Evolutionary conservation across 2,329 filamentous ascomycete genomes (phyloP), one percentile per base, ranked within the genome.

Genomic region (Verticillium isaacii): DNA sequence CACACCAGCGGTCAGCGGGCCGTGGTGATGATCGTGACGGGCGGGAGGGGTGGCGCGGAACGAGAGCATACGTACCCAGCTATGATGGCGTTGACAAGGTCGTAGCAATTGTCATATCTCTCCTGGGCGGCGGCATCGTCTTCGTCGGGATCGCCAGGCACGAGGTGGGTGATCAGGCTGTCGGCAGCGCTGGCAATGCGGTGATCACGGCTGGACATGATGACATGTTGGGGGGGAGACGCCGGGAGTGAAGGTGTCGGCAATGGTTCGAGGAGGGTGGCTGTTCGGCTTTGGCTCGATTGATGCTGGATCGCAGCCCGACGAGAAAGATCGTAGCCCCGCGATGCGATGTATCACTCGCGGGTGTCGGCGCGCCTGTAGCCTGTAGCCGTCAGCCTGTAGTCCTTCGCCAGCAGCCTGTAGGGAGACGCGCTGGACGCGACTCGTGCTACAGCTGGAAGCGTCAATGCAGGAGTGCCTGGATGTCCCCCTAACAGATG

Each of bases 111-210:
- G 65, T 91, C 86, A 71, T 91, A 87, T 65, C 89, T 86, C 68
- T 89, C 81, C 71, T 93, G 87, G 23, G 86, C 85, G 9, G 78
- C 77, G n/a, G 85, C 86, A 65, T 91, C 87, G 70, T 88, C 85
- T 68, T 92, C 88, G 66, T 85, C 78, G 50, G 85, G 82, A 65
- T 87, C 82, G 58, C 82, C 79, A 61, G 90, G 90, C 61, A 95
- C 81, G 63, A 94, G 80, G 71, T 90, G 89, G 69, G 88, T 82
- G 72, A 96, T 87, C 72, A 96, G 83, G 75, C 89, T 89, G 73
- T 91, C 86, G 73, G 96, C 87, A 73, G 91, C 92, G 74, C 87
- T 88, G 73, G 89, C 86, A 76, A 96, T 85, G 79, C 91, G 90
- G 75, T 86, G 80, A 66, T 76, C 75, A 50, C 61, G 64, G 68